Percentiles rank a stretch among this genome's conserved stretches.
Evolutionary conservation across 176 grass and related monocot species (phyloP).

Genomic region (Cenchrus fungigraminus): DNA sequence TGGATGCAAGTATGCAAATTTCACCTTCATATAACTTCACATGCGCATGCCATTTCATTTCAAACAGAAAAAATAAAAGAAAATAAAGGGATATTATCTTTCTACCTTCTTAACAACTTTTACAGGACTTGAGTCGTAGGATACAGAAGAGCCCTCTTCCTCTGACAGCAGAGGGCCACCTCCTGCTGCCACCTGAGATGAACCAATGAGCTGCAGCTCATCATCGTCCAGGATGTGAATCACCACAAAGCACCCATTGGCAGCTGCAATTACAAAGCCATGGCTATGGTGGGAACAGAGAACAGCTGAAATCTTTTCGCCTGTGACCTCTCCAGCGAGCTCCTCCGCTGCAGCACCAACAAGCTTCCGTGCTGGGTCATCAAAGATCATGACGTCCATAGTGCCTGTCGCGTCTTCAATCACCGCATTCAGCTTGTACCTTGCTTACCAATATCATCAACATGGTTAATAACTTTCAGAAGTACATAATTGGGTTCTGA

Average conservation of each 20-base stretch:
- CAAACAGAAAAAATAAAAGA: neutral
- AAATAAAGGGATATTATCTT: neutral
- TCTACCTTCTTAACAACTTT: neutral
- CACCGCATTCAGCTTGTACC: slow-evolving; percentile 34
- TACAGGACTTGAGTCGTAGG: neutral
- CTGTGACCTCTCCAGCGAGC: neutral
- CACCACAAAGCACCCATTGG: neutral
- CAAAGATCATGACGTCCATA: slow-evolving; percentile 36
- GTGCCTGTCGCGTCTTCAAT: neutral
- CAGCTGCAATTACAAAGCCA: neutral
- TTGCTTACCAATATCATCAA: slow-evolving; percentile 14
- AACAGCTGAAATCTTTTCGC: neutral
- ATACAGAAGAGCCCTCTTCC: neutral
- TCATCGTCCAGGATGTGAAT: neutral
- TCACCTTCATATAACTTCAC: neutral
- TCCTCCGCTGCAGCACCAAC: neutral
- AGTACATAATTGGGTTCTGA: neutral
- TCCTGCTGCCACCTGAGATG: neutral
- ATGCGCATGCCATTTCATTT: neutral
- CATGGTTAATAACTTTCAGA: neutral
- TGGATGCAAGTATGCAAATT: neutral
- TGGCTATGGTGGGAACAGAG: neutral
- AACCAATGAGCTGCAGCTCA: neutral
- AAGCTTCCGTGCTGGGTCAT: neutral
- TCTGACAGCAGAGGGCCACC: neutral